Conservation (phyloP, 768 basidiomycete species). For the Mycena rebaudengoi region DNA sequence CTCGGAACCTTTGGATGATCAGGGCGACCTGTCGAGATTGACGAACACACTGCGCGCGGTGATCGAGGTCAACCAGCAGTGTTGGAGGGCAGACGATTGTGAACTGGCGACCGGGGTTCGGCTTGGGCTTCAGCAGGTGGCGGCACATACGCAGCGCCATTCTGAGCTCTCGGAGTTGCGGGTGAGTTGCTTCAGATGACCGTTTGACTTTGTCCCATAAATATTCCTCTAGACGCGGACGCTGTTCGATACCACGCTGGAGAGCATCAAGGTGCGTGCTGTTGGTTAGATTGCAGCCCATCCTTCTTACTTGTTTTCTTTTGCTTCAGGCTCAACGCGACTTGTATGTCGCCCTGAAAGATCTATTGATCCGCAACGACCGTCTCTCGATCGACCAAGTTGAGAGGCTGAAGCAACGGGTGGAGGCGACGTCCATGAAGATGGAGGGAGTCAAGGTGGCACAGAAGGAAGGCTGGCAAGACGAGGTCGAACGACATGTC, state of each 20-base stretch:
- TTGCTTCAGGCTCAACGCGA: conserved; percentile 74
- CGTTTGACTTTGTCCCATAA: not conserved
- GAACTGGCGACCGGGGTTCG: conserved; percentile 82
- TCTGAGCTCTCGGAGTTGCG: conserved; percentile 79
- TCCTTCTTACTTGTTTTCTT: conserved; percentile 13
- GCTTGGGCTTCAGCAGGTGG: conserved; percentile 72
- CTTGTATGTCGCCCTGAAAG: conserved; percentile 86
- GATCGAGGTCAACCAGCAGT: conserved; percentile 79
- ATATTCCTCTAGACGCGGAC: conserved; percentile 61
- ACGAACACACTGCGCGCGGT: conserved; percentile 85
- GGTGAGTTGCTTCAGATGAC: conserved; percentile 55
- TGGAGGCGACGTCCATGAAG: conserved; percentile 79
- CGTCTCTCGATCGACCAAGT: conserved; percentile 90
- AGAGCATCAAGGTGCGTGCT: conserved; percentile 77
- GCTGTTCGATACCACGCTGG: conserved; percentile 74
- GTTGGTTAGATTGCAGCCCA: not conserved
- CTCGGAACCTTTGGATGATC: conserved; percentile 40
- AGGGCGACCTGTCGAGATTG: conserved; percentile 86
- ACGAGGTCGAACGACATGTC: conserved; percentile 81
- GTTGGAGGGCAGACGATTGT: conserved; percentile 87
- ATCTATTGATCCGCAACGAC: conserved; percentile 87
- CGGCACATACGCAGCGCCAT: conserved; percentile 72
- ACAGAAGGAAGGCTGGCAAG: conserved; percentile 86
- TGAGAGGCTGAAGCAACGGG: conserved; percentile 86
- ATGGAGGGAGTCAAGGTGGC: conserved; percentile 76